Conservation (phyloP, 768 basidiomycete species). For the Strobilomyces confusus region DNA sequence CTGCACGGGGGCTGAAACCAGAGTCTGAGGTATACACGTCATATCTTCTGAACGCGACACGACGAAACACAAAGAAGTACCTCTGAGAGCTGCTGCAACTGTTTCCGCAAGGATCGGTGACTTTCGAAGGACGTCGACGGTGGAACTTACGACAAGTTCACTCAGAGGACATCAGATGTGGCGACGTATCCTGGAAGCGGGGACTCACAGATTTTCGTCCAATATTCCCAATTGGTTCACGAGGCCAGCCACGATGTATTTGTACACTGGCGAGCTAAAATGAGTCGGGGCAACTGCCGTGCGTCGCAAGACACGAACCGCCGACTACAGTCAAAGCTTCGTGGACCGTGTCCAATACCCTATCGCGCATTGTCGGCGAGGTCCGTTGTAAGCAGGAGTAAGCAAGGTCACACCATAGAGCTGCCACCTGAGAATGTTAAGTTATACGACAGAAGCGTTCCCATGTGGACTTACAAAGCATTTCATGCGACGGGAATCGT, state of each 20-base stretch:
- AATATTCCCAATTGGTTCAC: neutral
- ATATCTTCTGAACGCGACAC: no score
- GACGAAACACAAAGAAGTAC: neutral
- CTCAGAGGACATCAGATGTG: neutral
- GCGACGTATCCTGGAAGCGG: neutral
- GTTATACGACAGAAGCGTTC: neutral
- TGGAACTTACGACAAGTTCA: conserved; percentile 8
- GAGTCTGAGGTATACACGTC: neutral
- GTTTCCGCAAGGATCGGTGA: neutral
- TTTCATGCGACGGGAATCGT: conserved; percentile 3
- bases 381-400: neutral
- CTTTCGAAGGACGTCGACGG: neutral
- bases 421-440: conserved; percentile 1
- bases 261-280: neutral
- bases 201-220: neutral
- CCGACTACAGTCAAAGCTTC: no score
- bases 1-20: neutral
- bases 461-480: neutral
- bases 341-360: no score
- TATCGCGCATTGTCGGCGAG: neutral
- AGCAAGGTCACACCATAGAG: neutral
- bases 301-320: no score
- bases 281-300: no score
- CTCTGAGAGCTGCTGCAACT: conserved; percentile 5
- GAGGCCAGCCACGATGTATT: neutral